Evolutionary conservation across 2,329 filamentous ascomycete species (phyloP), one percentile per base, ranked within the genome.

Genomic region (Penicillium sp.): DNA sequence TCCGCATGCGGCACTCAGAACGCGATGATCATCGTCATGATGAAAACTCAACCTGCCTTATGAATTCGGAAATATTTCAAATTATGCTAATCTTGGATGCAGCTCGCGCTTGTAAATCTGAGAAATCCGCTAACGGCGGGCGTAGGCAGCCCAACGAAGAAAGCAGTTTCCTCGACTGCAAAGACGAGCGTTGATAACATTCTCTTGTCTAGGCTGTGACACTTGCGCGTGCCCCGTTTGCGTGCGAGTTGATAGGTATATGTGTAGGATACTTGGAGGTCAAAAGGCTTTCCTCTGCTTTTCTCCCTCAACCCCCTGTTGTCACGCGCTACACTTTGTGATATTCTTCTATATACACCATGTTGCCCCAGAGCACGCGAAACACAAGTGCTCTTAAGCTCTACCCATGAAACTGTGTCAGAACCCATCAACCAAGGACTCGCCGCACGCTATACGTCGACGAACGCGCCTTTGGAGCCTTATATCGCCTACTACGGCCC

Each of bases 151-250:
- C 21, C 5, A 57, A 51, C 47, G 53, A 59, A 59, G 56, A 48
- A 59, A 53, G n/a, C 56, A 4, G 19, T 50, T 29, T 15, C 35
- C 46, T 35, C 13, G 9, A 21, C 47, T 56, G 55, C 67, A 71
- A 71, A 70, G 30, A 44, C n/a, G 73, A 73, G 75, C 72, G 58
- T 68, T 75, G 72, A 76, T 72, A 71, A 63, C 67, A 51, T 61
- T 48, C 46, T 26, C 60, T 31, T 46, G 23, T 23, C 63, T 56
- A 57, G 64, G 60, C 63, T 68, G 67, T 75, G 72, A 74, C 67
- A 69, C 63, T 66, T 67, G 68, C 75, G 68, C 66, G 68, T 67
- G 67, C 63, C 62, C 68, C 68, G 68, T 69, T 70, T 70, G 67
- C 68, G 65, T 70, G 61, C 65, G 60, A 68, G 58, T 48, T 49